Conservation (phyloP, 768 basidiomycete species). For the Boletus barrowsii region DNA sequence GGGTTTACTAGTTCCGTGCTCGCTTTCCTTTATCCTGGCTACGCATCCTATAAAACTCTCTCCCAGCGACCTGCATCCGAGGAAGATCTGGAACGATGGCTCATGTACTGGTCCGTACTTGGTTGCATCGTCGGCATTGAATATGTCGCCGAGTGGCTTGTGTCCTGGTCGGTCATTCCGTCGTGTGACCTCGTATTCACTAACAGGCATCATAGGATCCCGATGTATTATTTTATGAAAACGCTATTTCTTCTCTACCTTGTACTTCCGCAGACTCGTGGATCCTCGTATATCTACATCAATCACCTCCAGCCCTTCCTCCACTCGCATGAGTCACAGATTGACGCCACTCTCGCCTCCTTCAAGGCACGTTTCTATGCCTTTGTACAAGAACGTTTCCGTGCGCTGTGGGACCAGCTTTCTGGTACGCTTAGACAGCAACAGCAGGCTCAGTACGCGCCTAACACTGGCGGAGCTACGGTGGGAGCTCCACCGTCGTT, state of each 20-base stretch:
- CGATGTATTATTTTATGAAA: conserved; percentile 83
- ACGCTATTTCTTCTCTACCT: conserved; percentile 85
- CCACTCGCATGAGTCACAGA: conserved; percentile 74
- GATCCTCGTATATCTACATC: conserved; percentile 81
- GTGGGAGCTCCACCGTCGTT: conserved; percentile 43
- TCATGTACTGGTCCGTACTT: conserved; percentile 96
- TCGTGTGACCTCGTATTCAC: conserved; percentile 6
- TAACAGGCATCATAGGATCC: conserved; percentile 57
- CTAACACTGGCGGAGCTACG: conserved; percentile 19
- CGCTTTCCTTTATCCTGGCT: conserved; percentile 89
- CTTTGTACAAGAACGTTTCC: conserved; percentile 62
- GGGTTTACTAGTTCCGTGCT: conserved; percentile 50
- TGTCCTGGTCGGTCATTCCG: conserved; percentile 66
- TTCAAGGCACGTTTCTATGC: conserved; percentile 55
- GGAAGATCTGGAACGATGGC: conserved; percentile 85
- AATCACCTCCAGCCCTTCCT: conserved; percentile 82
- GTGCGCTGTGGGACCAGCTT: conserved; percentile 65
- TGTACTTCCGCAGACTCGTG: conserved; percentile 84
- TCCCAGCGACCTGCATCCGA: conserved; percentile 84
- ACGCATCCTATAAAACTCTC: conserved; percentile 95
- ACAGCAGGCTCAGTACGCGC: conserved; percentile 24
- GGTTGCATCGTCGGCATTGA: conserved; percentile 81
- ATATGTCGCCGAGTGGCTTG: conserved; percentile 80
- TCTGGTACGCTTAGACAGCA: conserved; percentile 47
- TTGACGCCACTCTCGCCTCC: conserved; percentile 75